Evolutionary conservation across 129 eudicot species (phyloP), one percentile per base, ranked within the genome.

Genomic region (Pulicaria dysenterica): DNA sequence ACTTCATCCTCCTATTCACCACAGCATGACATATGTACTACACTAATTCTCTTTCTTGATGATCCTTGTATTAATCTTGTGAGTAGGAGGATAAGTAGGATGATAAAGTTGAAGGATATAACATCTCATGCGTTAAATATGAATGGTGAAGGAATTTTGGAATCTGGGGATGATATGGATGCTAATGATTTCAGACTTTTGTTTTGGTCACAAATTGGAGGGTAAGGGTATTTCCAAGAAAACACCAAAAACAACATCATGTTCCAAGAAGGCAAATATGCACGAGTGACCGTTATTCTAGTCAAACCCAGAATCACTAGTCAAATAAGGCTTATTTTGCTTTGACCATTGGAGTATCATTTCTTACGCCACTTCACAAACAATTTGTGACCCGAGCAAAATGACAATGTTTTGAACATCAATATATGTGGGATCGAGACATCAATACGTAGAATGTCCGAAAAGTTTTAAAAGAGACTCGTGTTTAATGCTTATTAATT

Each of bases 231-330:
- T n/a, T 64, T 64, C 58, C 65, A 64, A 40, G 79, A 74, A 74
- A 58, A 7, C 13, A 72, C 66, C 54, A 57, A 45, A 71, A 57
- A 43, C n/a, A 74, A 15, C 54, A 9, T 57, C 54, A 59, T 60
- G 38, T 58, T 45, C 46, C 62, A 63, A 60, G 37, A 1, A 19
- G 31, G 17, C 43, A 46, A 11, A 31, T 8, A 31, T 65, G 76
- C 41, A 46, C 42, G 40, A 36, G 19, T 59, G 6, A 10, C 42
- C 64, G 7, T 60, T 60, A 73, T 77, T 77, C 71, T 69, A 48
- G 71, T 77, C 81, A 77, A 69, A 64, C 70, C 67, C 77, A 61
- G 16, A 47, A 48, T 61, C 16, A 6, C 6, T 47, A 38, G 61
- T 38, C 67, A 75, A 72, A 51, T 16, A 43, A 42, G 48, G 73